Conservation (phyloP, 2,329 filamentous ascomycete genomes). For the Ophiostoma australiae region DNA sequence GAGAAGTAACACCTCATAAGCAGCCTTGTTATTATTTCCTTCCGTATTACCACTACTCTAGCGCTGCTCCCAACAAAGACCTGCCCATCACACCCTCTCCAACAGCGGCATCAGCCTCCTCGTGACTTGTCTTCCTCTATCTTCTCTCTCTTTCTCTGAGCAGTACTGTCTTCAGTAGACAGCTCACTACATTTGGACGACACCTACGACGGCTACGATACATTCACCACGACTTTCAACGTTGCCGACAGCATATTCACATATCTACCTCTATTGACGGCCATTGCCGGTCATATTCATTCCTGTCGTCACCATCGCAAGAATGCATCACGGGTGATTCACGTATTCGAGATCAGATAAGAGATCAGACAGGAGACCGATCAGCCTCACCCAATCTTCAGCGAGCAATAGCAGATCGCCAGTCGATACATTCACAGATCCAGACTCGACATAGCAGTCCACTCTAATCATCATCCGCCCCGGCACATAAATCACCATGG, state of each 20-base stretch:
- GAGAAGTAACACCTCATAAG: background rate
- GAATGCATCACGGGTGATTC: constrained; percentile 9
- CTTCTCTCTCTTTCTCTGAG: background rate
- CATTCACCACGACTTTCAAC: background rate
- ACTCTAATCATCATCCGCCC: background rate
- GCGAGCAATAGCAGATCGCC: background rate
- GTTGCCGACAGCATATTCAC: background rate
- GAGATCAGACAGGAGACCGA: background rate
- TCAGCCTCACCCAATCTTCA: background rate
- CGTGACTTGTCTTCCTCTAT: background rate
- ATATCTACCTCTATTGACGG: background rate
- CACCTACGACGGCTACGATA: background rate
- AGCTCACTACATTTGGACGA: background rate
- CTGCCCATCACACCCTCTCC: constrained; percentile 11
- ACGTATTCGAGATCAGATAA: background rate
- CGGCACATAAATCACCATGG: background rate
- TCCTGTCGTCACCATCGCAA: constrained; percentile 1
- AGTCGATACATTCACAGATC: too few relatives aligned
- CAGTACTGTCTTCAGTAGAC: background rate
- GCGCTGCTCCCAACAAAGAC: constrained; percentile 8
- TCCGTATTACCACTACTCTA: background rate
- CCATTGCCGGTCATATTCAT: background rate
- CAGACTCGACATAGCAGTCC: background rate
- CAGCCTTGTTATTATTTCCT: background rate
- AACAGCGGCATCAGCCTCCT: background rate